Evolutionary conservation across 2,329 filamentous ascomycete genomes (phyloP), one percentile per base, ranked within the genome.

Genomic region (Cladosporium sp.): DNA sequence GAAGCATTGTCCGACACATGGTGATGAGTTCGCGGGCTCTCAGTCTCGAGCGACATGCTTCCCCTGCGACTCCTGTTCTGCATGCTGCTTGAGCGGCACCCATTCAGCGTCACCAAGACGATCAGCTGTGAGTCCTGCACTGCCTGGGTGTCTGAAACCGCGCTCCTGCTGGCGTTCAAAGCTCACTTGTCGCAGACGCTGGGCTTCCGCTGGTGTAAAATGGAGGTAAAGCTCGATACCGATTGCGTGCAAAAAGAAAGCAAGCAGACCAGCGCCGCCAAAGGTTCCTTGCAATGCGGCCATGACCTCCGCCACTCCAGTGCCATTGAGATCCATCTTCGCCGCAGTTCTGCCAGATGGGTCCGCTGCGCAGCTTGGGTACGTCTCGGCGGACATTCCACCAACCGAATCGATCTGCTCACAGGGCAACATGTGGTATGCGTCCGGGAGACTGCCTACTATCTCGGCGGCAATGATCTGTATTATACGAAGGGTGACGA

Each of bases 151-250:
- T 51, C 72, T 78, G 74, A 83, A 80, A 0, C 86, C 85, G 5
- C 83, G 81, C 67, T 84, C 84, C 8, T 86, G 67, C 69, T 89
- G 86, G 43, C 81, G 77, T 71, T 86, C 80, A 69, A 85, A 86
- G 7, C 83, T 85, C 1, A 88, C 78, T 21, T 80, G 77, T 14
- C 86, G 79, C 59, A 89, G 74, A 8, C 86, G 77, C 56, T 86
- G 79, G 1, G 77, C 76, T 70, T 89, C 86, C 18, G 74, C 79
- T 0, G 85, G 84, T 0, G 86, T 88, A 25, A 86, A 72, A 3
- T 73, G 76, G 7, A 63, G 51, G n/a, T 86, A 78, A 3, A 73
- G 34, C 58, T 76, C 74, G 3, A 78, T 69, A 32, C 74, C 71
- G 34, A 84, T 53, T 14, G 76, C 76, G 68, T 88, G 86, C 1